Evolutionary conservation across 2,329 filamentous ascomycete genomes (phyloP).

Genomic region (Capronia epimyces): DNA sequence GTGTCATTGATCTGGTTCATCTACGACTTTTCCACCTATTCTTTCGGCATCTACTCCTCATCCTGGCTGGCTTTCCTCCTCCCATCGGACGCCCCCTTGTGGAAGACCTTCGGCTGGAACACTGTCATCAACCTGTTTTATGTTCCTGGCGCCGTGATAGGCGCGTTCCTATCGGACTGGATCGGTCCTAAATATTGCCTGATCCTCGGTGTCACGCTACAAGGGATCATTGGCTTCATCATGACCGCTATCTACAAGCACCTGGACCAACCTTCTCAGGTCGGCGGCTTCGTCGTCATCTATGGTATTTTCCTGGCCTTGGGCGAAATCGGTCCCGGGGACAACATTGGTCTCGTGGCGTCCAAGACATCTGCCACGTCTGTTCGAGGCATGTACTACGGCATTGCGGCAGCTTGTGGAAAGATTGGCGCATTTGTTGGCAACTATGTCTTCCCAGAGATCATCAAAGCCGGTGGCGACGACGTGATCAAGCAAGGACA

Average conservation of each 20-base stretch:
- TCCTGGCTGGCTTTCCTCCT: conserved; percentile 57
- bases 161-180: conserved; percentile 70
- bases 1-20: conserved; percentile 79
- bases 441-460: conserved; percentile 67
- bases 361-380: conserved; percentile 84
- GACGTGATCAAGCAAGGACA: conserved; percentile 60
- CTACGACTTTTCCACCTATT: conserved; percentile 79
- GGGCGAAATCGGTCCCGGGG: conserved; percentile 77
- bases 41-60: conserved; percentile 78
- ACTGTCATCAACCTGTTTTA: conserved; percentile 85
- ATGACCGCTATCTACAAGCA: conserved; percentile 74
- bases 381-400: conserved; percentile 71
- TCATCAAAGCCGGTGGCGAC: conserved; percentile 57
- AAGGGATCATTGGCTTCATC: conserved; percentile 77
- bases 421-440: conserved; percentile 69
- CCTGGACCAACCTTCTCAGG: conserved; percentile 61
- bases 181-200: conserved; percentile 73
- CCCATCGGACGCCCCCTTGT: conserved; percentile 56
- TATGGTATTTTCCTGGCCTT: conserved; percentile 73
- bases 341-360: conserved; percentile 84
- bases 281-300: conserved; percentile 71
- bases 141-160: conserved; percentile 72
- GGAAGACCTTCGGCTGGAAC: conserved; percentile 80
- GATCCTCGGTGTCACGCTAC: conserved; percentile 62
- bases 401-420: conserved; percentile 43